Conservation (phyloP, 495 filamentous ascomycete species). For the Penicillium coprophilum region DNA sequence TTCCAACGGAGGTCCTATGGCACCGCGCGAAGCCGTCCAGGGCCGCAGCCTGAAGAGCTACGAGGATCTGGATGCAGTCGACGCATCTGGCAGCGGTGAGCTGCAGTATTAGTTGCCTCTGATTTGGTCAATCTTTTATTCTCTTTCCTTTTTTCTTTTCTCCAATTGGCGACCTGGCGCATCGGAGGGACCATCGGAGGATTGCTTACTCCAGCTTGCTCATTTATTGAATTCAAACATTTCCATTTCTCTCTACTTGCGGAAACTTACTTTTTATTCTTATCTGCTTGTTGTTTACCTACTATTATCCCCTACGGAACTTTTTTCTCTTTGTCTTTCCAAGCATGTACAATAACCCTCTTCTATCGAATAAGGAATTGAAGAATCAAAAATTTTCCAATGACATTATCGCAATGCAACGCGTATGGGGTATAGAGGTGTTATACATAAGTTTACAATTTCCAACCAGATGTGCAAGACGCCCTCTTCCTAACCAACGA, state of each 20-base stretch:
- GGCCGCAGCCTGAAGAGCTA: constrained; percentile 93
- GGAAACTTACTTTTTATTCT: not conserved
- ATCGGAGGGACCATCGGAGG: constrained; percentile 2
- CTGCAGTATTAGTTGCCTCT: constrained; percentile 55
- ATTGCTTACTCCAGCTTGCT: constrained; percentile 1
- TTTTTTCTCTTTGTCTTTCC: constrained; percentile 2
- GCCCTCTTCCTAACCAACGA: not conserved
- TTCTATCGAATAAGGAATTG: constrained; percentile 8
- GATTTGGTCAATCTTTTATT: constrained; percentile 2
- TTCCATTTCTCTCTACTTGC: constrained; percentile 1
- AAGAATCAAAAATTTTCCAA: constrained; percentile 3
- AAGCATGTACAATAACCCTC: constrained; percentile 25
- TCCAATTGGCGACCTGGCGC: constrained; percentile 17
- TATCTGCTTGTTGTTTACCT: constrained; percentile 9
- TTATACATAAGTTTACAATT: not conserved
- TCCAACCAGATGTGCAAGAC: not conserved
- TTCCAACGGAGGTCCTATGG: constrained; percentile 62
- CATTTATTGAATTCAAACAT: constrained; percentile 6
- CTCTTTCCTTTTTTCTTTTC: constrained; percentile 9
- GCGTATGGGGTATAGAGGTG: not conserved
- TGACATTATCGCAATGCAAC: not conserved
- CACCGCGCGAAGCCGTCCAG: constrained; percentile 80
- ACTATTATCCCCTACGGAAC: constrained; percentile 1
- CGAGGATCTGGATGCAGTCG: constrained; percentile 87
- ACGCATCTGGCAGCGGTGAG: constrained; percentile 54